Base-by-base conservation (phyloP, 1,139 yeast species). In the Yamadazyma oceani region DNA sequence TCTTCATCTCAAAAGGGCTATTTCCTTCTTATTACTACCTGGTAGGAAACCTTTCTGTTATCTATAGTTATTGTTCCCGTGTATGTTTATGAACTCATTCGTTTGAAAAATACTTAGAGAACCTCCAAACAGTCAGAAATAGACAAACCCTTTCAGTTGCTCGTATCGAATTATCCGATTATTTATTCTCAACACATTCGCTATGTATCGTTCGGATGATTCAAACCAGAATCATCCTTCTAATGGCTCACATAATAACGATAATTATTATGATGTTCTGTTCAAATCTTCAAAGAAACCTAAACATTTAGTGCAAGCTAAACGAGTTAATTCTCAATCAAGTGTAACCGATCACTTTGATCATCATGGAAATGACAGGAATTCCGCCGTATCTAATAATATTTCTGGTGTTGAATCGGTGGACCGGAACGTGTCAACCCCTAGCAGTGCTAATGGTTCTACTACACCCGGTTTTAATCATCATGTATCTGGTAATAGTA, bases 251-350 rank as follows among this genome's bases (percentile, higher is more conserved):
- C 38, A 37, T 26, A 16, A 35, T 23, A 40, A 41, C 28, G 54
- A 57, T 24, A 58, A 63, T 46, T 55, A 57, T 36, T 64, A 57
- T 46, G 69, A 64, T 35, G 55, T 64, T 16, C 52, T 61, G 40
- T 50, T 60, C 23, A 47, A 43, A 26, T 34, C 45, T 2, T 41
- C 42, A 13, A 42, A 41, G 34, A 45, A 36, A 31, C 35, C 31
- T 16, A 40, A 38, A 14, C 38, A 43, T n/a, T 15, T 42, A 19
- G 32, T 44, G 35, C 47, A 40, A 21, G 43, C 42, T 10, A 43
- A 34, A 42, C 40, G 49, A 38, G 48, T 41, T 28, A 46, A 30
- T 33, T 41, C 46, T 43, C 49, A 26, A 38, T 40, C 61, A 11
- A 40, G 33, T 26, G 26, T 42, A 6, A 8, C 31, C n/a, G 40